Conservation (phyloP, 1,139 yeast genomes). For the Lodderomyces metapsilosis region DNA sequence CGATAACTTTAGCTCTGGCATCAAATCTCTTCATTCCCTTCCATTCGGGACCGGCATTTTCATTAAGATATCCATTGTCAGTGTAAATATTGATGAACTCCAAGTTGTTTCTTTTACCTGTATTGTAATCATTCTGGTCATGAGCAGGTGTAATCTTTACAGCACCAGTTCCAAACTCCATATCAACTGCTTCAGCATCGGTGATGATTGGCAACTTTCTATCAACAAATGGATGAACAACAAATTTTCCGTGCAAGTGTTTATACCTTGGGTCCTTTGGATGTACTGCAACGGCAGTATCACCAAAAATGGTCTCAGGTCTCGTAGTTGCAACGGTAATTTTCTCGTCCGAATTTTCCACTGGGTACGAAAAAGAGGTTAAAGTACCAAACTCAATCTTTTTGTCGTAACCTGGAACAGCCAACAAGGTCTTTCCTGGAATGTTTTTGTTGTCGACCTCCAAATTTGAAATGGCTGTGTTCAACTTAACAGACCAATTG, state of each 20-base stretch:
- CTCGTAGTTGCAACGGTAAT: slow-evolving; percentile 95
- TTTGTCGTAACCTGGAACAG: slow-evolving; percentile 88
- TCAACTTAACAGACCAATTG: slow-evolving; percentile 93
- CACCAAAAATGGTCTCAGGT: slow-evolving; percentile 98
- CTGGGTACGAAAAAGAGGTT: slow-evolving; percentile 89
- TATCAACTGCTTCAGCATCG: slow-evolving; percentile 93
- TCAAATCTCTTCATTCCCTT: slow-evolving; percentile 90
- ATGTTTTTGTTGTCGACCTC: slow-evolving; percentile 94
- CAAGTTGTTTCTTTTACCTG: slow-evolving; percentile 91
- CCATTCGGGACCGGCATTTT: slow-evolving; percentile 87
- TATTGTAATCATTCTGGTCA: slow-evolving; percentile 92
- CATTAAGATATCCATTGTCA: slow-evolving; percentile 89
- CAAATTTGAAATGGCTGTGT: slow-evolving; percentile 92
- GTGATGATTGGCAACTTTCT: slow-evolving; percentile 84
- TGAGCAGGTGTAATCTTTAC: slow-evolving; percentile 98
- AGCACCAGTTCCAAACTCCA: slow-evolving; percentile 99
- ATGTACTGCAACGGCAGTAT: slow-evolving; percentile 96
- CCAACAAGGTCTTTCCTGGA: slow-evolving; percentile 73
- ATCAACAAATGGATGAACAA: slow-evolving; percentile 85
- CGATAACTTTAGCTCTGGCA: slow-evolving; percentile 86
- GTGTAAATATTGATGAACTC: slow-evolving; percentile 88
- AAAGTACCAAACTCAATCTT: slow-evolving; percentile 94
- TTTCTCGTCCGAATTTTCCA: slow-evolving; percentile 85
- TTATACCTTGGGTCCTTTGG: slow-evolving; percentile 91
- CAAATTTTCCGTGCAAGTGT: slow-evolving; percentile 92